Evolutionary conservation across 129 eudicot genomes (phyloP).

Genomic region (Escallonia rubra): DNA sequence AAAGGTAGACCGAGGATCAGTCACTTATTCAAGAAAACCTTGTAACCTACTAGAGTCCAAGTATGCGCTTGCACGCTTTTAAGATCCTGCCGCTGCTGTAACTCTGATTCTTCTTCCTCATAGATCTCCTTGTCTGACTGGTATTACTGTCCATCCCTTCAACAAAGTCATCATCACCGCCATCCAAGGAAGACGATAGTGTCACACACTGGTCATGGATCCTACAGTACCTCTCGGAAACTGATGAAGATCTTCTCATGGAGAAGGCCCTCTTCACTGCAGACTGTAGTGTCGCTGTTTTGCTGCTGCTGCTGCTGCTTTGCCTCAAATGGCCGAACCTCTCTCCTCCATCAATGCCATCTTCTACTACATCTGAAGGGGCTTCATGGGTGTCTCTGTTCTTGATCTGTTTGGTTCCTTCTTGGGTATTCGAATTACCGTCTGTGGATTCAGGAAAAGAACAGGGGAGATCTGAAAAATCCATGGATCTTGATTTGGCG

Average conservation of each 20-base stretch:
- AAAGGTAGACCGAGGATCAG: no score
- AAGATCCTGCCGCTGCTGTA: slow-evolving; percentile 26
- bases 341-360: slow-evolving; percentile 10
- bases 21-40: no score
- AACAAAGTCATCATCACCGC: slow-evolving; percentile 16
- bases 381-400: slow-evolving; percentile 12
- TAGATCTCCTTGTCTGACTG: slow-evolving; percentile 26
- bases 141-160: not conserved
- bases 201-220: slow-evolving; percentile 56
- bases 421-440: slow-evolving; percentile 13
- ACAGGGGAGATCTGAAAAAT: slow-evolving; percentile 41
- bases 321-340: slow-evolving; percentile 20
- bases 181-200: slow-evolving; percentile 15
- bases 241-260: slow-evolving; percentile 69
- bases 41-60: slow-evolving; percentile 32
- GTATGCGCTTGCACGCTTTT: slow-evolving; percentile 60
- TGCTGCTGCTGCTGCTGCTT: slow-evolving; percentile 25
- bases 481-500: slow-evolving; percentile 47
- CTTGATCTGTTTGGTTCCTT: slow-evolving; percentile 12
- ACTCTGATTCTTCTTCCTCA: slow-evolving; percentile 25
- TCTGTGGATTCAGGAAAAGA: slow-evolving; percentile 15
- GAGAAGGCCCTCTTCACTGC: slow-evolving; percentile 51
- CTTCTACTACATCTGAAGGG: slow-evolving; percentile 14
- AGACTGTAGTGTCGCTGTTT: not conserved
- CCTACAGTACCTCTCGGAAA: slow-evolving; percentile 67